Evolutionary conservation across 306 rosid genomes (phyloP), one percentile per base, ranked within the genome.

Genomic region (Mucuna pruriens): DNA sequence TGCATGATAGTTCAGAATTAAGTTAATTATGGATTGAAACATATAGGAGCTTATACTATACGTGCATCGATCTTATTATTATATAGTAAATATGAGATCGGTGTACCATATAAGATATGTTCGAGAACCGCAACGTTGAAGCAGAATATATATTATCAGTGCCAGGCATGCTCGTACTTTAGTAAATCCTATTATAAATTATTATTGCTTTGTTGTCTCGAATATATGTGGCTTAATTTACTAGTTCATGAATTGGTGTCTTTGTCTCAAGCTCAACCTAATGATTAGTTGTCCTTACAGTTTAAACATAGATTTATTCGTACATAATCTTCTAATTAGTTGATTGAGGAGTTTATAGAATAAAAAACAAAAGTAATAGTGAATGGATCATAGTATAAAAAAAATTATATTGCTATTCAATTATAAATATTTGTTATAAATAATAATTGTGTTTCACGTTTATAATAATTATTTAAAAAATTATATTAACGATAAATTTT

Each of bases 21-120:
- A 58, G 17, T 68, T 83, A 62, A 39, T 70, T 74, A 75, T 70
- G 88, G 88, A 23, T 52, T 87, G 86, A 85, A 88, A 83, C 76
- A 79, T 79, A 83, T 64, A 64, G 65, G 34, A 58, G 25, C 65
- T 58, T 63, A 15, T 7, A 33, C 5, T 33, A 33, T 17, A 34
- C 36, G 26, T 64, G 26, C 26, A 64, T 64, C 69, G 48, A 4
- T 55, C 55, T 71, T 72, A 40, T 73, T 73, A 74, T 51, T 75
- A 75, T 77, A 65, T 58, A 2, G 45, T 71, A 2, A n/a, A n/a
- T n/a, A n/a, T n/a, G n/a, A n/a, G n/a, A n/a, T n/a, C n/a, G 17
- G 57, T 84, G 61, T 71, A 69, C 77, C 49, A 44, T 77, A 73
- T 77, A 71, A 65, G 42, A 76, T 64, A 33, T 71, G 81, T 82